Evolutionary conservation across 1,284 basidiomycete species (phyloP).

Genomic region (Cryptococcus depauperatus): DNA sequence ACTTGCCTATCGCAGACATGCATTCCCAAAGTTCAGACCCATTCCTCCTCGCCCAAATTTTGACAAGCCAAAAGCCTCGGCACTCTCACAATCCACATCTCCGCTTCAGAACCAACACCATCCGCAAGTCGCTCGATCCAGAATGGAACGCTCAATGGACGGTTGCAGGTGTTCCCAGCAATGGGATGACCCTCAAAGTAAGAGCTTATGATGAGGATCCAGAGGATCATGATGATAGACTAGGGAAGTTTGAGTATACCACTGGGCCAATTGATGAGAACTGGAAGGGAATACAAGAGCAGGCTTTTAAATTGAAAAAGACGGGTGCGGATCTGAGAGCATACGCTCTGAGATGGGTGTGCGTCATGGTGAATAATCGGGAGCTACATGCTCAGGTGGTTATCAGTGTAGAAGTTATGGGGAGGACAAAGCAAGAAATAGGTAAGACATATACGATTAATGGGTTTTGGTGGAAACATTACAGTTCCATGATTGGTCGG

Average conservation of each 20-base stretch:
- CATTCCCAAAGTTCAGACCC: constrained; percentile 46
- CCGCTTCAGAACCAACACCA: constrained; percentile 46
- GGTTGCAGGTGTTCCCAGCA: constrained; percentile 46
- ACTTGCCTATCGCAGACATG: constrained; percentile 47
- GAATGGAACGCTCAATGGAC: constrained; percentile 47
- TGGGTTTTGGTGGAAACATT: constrained; percentile 42
- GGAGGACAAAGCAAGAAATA: constrained; percentile 36
- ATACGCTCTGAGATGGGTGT: constrained; percentile 36
- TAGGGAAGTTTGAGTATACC: constrained; percentile 42
- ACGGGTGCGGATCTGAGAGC: constrained; percentile 42
- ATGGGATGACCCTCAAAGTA: constrained; percentile 43
- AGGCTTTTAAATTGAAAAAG: constrained; percentile 42
- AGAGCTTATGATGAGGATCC: constrained; percentile 48
- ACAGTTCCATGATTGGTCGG: constrained; percentile 37
- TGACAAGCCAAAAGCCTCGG: constrained; percentile 24
- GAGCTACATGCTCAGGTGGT: constrained; percentile 25
- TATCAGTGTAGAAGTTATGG: constrained; percentile 43
- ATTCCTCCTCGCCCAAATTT: constrained; percentile 42
- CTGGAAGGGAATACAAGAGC: constrained; percentile 19
- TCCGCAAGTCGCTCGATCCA: constrained; percentile 43
- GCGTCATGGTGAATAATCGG: constrained; percentile 6
- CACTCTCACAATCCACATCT: constrained; percentile 37
- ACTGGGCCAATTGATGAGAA: constrained; percentile 26
- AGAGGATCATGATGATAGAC: constrained; percentile 47
- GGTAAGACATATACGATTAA: constrained; percentile 48